phyloP scores from a whole-genome alignment of 2,329 filamentous ascomycete species.

The Aspergillus sp. region DNA sequence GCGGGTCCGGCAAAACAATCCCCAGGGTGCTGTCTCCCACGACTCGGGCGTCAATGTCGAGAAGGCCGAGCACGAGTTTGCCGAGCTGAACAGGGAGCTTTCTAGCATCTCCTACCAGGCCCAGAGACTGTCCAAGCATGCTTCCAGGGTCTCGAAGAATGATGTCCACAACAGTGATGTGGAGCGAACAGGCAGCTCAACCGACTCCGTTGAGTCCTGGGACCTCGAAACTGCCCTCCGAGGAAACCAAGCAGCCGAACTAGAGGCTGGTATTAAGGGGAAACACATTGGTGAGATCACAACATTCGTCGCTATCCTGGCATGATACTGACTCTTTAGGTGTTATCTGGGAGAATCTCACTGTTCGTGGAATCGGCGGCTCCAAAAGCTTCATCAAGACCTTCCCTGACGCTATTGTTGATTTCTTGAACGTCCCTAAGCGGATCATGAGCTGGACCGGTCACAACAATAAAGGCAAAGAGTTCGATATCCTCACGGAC shows the following conservation, averaged over 20 bases:
- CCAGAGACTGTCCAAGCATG: constrained; percentile 35
- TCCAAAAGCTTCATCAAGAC: constrained; percentile 71
- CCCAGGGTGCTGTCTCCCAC: constrained; percentile 32
- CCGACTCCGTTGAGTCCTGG: constrained; percentile 59
- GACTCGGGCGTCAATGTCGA: constrained; percentile 46
- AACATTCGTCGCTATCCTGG: neutral
- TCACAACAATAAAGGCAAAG: constrained; percentile 64
- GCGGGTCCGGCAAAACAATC: constrained; percentile 30
- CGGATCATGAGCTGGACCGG: constrained; percentile 66
- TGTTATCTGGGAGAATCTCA: constrained; percentile 75
- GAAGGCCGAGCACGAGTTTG: constrained; percentile 45
- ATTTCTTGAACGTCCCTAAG: constrained; percentile 72
- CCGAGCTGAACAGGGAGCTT: constrained; percentile 40
- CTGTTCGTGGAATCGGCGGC: constrained; percentile 73
- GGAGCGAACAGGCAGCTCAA: constrained; percentile 55
- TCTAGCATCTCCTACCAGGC: constrained; percentile 39
- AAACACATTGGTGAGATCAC: constrained; percentile 64
- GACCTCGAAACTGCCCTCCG: constrained; percentile 74
- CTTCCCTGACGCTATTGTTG: constrained; percentile 73
- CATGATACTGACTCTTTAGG: constrained; percentile 35
- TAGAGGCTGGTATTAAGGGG: constrained; percentile 73
- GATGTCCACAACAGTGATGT: constrained; percentile 46
- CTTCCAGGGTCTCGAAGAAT: constrained; percentile 28
- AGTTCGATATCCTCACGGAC: constrained; percentile 65
- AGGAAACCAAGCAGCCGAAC: constrained; percentile 69